Base-by-base conservation (phyloP, 208 protist species). In the Trypanosoma caninum region DNA sequence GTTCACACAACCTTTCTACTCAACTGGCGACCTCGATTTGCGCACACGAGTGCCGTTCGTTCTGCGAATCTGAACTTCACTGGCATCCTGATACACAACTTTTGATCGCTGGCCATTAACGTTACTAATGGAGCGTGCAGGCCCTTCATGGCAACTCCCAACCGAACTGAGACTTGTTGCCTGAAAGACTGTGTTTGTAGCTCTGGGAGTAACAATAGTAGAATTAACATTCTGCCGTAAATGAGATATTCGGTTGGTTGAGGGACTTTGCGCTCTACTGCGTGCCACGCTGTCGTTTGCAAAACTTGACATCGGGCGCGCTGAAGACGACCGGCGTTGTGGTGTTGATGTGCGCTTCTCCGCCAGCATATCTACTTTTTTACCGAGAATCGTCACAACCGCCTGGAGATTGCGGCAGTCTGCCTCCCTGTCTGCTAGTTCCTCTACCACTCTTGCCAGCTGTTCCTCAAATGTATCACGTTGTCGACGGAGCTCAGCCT, bases 361-460 rank as follows among this genome's bases (percentile, higher is more conserved):
- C 28, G 58, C 28, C 7, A 96, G 47, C 3, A 65, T 51, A 64
- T 96, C 89, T 2, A 96, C 59, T 60, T 91, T 92, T 10, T 85
- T 87, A 14, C 87, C 89, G 6, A 96, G 74, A 52, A 94, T 93
- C 33, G 89, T 94, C 25, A 96, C 78, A 25, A 91, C 87, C 14
- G 83, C 73, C 63, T 96, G 89, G n/a, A 96, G 74, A 41, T 91
- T 92, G 18, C 84, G 82, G 67, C 87, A 94, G 57, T 96, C 89
- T 1, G 84, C 87, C 65, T 96, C 86, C 28, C 89, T 75, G 30
- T 90, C 84, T 6, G 84, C 89, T 2, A 96, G 70, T 64, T 91
- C 85, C 47, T 88, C 68, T 10, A 81, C 35, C 40, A 92, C 59
- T 18, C 54, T 23, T 4, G 69, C 38, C 1, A 94, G 51, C 9